These are phyloP conservation scores for Neurospora tetrasperma DNA, from an alignment of 495 filamentous ascomycete genomes.

Conservation along the genomic window DNA sequence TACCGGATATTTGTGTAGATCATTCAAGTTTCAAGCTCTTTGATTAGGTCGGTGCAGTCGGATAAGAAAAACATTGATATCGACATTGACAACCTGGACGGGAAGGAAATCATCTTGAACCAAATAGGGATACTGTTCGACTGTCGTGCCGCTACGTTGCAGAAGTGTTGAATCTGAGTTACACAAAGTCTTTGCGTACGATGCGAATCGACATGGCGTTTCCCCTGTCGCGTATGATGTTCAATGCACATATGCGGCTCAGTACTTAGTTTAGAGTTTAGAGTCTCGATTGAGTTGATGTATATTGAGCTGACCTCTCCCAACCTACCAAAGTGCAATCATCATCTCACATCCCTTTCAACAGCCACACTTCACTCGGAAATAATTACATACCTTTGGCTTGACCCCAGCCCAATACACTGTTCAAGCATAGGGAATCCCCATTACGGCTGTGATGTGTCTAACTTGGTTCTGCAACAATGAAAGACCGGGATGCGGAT, in stretches of 20 bases:
- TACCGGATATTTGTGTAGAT: background rate
- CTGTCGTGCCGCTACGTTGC: background rate
- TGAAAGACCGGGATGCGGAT: too few relatives aligned
- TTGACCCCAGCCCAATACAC: too few relatives aligned
- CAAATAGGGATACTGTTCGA: background rate
- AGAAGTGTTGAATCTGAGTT: background rate
- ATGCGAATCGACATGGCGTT: background rate
- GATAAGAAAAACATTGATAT: background rate
- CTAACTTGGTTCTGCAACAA: too few relatives aligned
- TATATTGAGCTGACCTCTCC: background rate
- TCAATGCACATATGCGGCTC: background rate
- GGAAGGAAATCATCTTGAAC: background rate
- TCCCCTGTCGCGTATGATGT: background rate
- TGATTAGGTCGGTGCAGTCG: background rate
- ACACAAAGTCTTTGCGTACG: background rate
- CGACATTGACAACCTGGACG: background rate
- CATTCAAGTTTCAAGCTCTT: background rate
- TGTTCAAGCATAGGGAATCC: too few relatives aligned
- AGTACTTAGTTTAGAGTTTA: background rate
- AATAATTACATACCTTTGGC: background rate
- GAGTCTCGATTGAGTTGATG: background rate
- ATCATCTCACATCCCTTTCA: background rate
- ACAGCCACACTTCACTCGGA: background rate
- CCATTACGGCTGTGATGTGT: too few relatives aligned
- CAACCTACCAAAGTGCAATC: background rate